Conservation (phyloP, 2,329 filamentous ascomycete genomes). For the Lasiodiplodia sp. region DNA sequence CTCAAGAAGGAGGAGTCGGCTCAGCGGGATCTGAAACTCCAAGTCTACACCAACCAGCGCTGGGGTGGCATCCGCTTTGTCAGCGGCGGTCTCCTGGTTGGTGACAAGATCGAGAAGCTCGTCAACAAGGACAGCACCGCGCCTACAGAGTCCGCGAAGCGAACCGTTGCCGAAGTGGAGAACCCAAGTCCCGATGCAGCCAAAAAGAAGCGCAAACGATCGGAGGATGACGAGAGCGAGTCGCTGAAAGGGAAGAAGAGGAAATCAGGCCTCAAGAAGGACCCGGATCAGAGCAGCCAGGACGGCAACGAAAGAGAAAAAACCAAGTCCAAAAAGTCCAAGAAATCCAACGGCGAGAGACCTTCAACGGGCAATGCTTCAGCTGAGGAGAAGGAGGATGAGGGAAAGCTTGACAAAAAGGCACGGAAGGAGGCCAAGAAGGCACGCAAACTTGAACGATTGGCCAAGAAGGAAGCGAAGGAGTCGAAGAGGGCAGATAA, state of each 20-base stretch:
- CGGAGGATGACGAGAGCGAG: constrained; percentile 41
- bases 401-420: constrained; percentile 41
- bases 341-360: constrained; percentile 36
- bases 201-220: constrained; percentile 43
- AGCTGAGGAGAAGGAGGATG: constrained; percentile 53
- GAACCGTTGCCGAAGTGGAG: not conserved
- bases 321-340: constrained; percentile 45
- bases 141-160: constrained; percentile 43
- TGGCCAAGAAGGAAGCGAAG: constrained; percentile 53
- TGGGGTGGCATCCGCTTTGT: constrained; percentile 87
- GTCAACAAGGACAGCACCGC: constrained; percentile 37
- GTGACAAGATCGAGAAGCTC: constrained; percentile 61
- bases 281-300: constrained; percentile 26
- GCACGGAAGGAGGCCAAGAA: constrained; percentile 33
- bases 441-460: constrained; percentile 54
- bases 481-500: constrained; percentile 56
- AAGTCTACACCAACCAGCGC: constrained; percentile 75
- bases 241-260: constrained; percentile 49
- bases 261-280: constrained; percentile 42
- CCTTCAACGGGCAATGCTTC: constrained; percentile 33
- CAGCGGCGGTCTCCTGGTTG: constrained; percentile 76
- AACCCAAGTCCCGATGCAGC: constrained; percentile 17
- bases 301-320: constrained; percentile 35
- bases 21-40: constrained; percentile 74
- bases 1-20: constrained; percentile 74